Percentiles rank a stretch among this genome's conserved stretches.
phyloP scores from a whole-genome alignment of 2,329 filamentous ascomycete genomes.

The Penicillium sp. region DNA sequence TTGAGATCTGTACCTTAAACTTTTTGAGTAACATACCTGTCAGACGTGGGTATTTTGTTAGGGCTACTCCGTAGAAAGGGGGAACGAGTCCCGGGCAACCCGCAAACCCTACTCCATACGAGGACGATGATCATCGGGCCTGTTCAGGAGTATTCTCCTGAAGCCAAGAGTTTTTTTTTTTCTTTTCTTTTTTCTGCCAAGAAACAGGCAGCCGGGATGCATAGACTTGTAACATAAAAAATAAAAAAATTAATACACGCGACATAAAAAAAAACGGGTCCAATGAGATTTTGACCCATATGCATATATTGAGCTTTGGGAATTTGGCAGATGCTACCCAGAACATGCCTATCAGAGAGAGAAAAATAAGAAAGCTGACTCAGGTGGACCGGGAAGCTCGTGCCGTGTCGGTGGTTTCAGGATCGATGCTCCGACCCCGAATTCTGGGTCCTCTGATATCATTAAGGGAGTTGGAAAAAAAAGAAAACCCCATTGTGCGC shows the following conservation, averaged over 20 bases:
- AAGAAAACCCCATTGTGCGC: not conserved
- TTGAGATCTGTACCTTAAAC: not conserved
- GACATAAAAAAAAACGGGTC: not conserved
- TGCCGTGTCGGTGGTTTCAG: constrained; percentile 33
- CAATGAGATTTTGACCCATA: not conserved
- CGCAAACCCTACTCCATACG: not conserved
- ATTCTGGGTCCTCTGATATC: constrained; percentile 7
- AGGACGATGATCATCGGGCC: constrained; percentile 10
- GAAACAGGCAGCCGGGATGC: not conserved
- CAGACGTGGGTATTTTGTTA: not conserved
- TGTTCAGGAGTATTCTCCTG: constrained; percentile 10
- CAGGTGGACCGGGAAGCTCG: constrained; percentile 25
- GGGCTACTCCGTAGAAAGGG: not conserved
- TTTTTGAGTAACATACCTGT: not conserved
- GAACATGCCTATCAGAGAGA: too few relatives aligned
- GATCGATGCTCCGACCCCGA: constrained; percentile 26
- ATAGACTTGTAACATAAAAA: not conserved
- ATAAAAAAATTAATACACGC: not conserved
- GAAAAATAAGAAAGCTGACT: constrained; percentile 10
- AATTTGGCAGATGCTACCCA: not conserved
- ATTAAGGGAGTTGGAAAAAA: not conserved
- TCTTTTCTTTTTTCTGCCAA: not conserved
- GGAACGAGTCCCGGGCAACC: not conserved
- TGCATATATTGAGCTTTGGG: not conserved
- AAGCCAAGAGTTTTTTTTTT: not conserved